phyloP scores from a whole-genome alignment of 331 rosid species.

The Prunus yedoensis region DNA sequence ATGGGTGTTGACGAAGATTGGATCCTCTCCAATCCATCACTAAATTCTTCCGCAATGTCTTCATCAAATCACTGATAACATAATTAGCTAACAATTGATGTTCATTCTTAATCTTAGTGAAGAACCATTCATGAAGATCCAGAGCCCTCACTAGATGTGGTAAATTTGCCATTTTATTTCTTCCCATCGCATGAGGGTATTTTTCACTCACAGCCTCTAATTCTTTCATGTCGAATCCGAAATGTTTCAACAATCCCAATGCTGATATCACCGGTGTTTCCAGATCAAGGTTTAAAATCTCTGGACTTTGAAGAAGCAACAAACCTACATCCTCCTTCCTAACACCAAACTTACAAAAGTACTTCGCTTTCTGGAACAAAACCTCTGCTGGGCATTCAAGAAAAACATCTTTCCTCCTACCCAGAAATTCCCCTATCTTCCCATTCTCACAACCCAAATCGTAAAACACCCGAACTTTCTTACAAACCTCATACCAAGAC shows the following conservation, averaged over 20 bases:
- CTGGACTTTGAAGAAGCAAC: constrained; percentile 48
- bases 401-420: constrained; percentile 44
- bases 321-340: constrained; percentile 47
- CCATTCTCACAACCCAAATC: constrained; percentile 48
- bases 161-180: constrained; percentile 59
- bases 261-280: constrained; percentile 46
- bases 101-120: constrained; percentile 49
- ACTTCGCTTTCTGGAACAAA: constrained; percentile 39
- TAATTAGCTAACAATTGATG: constrained; percentile 45
- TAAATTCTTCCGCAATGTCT: constrained; percentile 36
- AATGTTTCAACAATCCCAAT: constrained; percentile 56
- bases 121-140: constrained; percentile 71
- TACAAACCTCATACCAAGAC: constrained; percentile 55
- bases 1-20: constrained; percentile 30
- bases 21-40: constrained; percentile 40
- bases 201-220: constrained; percentile 30
- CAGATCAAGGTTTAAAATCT: constrained; percentile 54
- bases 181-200: constrained; percentile 58
- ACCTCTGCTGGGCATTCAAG: constrained; percentile 44
- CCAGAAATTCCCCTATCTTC: constrained; percentile 38
- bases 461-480: constrained; percentile 60
- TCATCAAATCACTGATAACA: constrained; percentile 36
- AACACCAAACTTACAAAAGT: constrained; percentile 56
- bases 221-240: constrained; percentile 41
- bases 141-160: constrained; percentile 74